A percentile compares a stretch with the other conserved stretches of the same genome.
phyloP scores from a whole-genome alignment of 768 basidiomycete genomes.

The Suillus brevipes region DNA sequence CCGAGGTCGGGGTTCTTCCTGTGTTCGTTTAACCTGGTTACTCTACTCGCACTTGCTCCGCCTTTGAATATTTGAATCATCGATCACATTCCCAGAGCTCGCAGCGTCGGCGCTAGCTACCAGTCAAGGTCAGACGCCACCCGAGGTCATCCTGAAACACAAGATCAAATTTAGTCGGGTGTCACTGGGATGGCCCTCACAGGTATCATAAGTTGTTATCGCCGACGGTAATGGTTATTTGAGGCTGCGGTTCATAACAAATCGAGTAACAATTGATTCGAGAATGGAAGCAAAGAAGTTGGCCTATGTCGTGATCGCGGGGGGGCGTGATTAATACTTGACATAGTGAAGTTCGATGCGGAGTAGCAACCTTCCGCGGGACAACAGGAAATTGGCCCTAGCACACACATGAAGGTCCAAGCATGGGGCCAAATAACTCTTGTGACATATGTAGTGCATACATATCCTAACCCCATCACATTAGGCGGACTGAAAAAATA shows the following conservation, averaged over 20 bases:
- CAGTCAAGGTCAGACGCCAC: background rate
- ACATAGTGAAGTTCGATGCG: constrained; percentile 1
- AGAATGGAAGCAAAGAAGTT: background rate
- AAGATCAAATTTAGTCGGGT: background rate
- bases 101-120: constrained; percentile 1
- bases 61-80: constrained; percentile 1
- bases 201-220: background rate
- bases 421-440: background rate
- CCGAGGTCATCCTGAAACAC: background rate
- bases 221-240: background rate
- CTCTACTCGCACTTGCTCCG: background rate
- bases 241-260: background rate
- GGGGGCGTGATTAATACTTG: background rate
- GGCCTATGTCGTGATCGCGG: background rate
- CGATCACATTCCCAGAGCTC: constrained; percentile 1
- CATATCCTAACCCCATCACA: background rate
- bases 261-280: background rate
- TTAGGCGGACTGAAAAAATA: background rate
- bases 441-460: background rate
- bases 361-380: background rate
- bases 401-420: background rate
- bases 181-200: background rate
- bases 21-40: too few relatives aligned
- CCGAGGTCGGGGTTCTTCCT: background rate
- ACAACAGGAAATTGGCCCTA: background rate